Conservation (phyloP, 108 stramenopile genomes). For the Schizochytrium sp. region DNA sequence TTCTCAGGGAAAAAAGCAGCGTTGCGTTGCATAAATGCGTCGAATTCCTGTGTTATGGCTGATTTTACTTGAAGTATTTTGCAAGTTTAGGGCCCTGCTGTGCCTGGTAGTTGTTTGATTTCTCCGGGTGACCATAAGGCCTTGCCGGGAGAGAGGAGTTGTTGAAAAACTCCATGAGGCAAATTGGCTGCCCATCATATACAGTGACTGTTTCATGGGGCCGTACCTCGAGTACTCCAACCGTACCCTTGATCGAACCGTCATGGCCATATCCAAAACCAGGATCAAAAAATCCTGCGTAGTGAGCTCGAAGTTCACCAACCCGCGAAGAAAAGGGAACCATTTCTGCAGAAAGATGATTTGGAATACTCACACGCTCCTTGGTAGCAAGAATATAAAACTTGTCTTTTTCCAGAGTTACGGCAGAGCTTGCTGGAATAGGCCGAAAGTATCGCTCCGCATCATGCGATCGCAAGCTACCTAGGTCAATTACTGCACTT, state of each 20-base stretch:
- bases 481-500: slow-evolving; percentile 41
- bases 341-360: slow-evolving; percentile 31
- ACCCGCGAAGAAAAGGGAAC: slow-evolving; percentile 51
- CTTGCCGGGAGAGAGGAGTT: slow-evolving; percentile 21
- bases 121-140: slow-evolving; percentile 47
- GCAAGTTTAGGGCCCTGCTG: slow-evolving; percentile 42
- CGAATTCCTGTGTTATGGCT: not conserved
- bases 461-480: not conserved
- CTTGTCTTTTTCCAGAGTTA: slow-evolving; percentile 45
- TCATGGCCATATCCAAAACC: slow-evolving; percentile 56
- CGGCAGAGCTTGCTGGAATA: not conserved
- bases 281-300: slow-evolving; percentile 58
- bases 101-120: slow-evolving; percentile 50
- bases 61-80: slow-evolving; percentile 15
- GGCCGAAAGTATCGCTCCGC: slow-evolving; percentile 44
- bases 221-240: slow-evolving; percentile 48
- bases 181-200: slow-evolving; percentile 55
- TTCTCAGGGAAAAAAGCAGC: not conserved
- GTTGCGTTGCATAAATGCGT: not conserved
- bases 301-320: slow-evolving; percentile 54
- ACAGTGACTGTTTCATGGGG: slow-evolving; percentile 50
- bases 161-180: slow-evolving; percentile 59
- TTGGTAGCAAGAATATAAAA: slow-evolving; percentile 54
- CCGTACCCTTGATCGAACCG: slow-evolving; percentile 39
- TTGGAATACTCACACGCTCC: slow-evolving; percentile 41